Conservation (phyloP, 352 stramenopile species). For the Globisporangium polare region DNA sequence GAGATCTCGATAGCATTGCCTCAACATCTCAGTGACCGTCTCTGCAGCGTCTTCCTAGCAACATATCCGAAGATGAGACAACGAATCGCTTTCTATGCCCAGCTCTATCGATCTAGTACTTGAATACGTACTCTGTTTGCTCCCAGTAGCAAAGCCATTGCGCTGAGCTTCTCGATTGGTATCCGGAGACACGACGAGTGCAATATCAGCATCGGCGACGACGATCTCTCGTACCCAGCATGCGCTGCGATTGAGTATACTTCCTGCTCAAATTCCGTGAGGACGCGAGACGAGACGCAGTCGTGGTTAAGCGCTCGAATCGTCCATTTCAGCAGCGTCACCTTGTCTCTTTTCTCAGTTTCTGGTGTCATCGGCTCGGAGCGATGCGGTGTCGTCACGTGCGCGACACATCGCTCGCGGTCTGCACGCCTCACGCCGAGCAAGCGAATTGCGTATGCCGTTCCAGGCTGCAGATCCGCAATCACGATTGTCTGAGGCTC, state of each 20-base stretch:
- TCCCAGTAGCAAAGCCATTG: conserved; percentile 18
- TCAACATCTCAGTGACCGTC: conserved; percentile 1
- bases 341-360: background rate
- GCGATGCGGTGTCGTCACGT: conserved; percentile 18
- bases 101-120: too few relatives aligned
- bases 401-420: conserved; percentile 27
- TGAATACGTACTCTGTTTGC: conserved; percentile 7
- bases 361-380: background rate
- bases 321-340: conserved; percentile 7
- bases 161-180: conserved; percentile 11
- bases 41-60: conserved; percentile 7
- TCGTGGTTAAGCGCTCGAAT: conserved; percentile 23
- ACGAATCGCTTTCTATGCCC: background rate
- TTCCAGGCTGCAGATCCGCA: conserved; percentile 18
- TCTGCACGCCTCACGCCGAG: conserved; percentile 33
- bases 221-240: conserved; percentile 11
- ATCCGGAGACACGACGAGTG: conserved; percentile 20
- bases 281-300: background rate
- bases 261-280: conserved; percentile 8
- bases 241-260: conserved; percentile 19
- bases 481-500: conserved; percentile 21
- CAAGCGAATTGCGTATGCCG: conserved; percentile 37
- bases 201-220: conserved; percentile 17
- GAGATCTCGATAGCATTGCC: conserved; percentile 12
- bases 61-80: background rate